Evolutionary conservation across 1,284 basidiomycete species (phyloP).

Genomic region (Melampsora occidentalis): DNA sequence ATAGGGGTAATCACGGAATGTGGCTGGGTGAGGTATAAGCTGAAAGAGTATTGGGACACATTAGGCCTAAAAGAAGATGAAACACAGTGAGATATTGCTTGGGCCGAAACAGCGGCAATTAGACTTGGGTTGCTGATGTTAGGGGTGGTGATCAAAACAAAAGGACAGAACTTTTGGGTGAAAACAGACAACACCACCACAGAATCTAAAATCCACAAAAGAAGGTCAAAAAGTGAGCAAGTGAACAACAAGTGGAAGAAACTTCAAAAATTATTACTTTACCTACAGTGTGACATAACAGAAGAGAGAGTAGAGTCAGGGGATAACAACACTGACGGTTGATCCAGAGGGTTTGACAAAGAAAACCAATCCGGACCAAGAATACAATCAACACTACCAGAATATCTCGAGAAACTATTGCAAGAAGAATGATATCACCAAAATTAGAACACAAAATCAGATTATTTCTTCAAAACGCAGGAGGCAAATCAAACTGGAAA

Average conservation of each 20-base stretch:
- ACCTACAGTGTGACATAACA: not conserved
- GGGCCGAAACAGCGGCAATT: conserved; percentile 9
- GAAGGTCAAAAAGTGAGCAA: not conserved
- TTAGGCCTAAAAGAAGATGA: not conserved
- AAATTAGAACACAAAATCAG: too few relatives aligned
- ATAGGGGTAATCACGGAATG: not conserved
- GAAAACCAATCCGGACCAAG: too few relatives aligned
- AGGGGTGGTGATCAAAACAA: too few relatives aligned
- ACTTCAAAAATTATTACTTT: not conserved
- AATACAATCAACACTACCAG: too few relatives aligned
- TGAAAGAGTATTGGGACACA: not conserved
- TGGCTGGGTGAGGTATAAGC: not conserved
- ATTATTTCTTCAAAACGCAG: too few relatives aligned
- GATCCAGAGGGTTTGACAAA: too few relatives aligned
- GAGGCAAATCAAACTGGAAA: too few relatives aligned
- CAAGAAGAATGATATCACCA: too few relatives aligned
- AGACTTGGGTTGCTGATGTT: not conserved
- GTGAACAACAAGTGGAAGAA: conserved; percentile 18
- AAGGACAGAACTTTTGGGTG: not conserved
- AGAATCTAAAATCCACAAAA: conserved; percentile 9
- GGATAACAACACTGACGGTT: too few relatives aligned
- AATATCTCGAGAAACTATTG: too few relatives aligned
- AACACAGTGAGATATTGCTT: not conserved
- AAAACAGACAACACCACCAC: too few relatives aligned
- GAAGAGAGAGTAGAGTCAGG: too few relatives aligned